Conservation (phyloP, 441 rosid genomes). For the Erysimum pusillum region DNA sequence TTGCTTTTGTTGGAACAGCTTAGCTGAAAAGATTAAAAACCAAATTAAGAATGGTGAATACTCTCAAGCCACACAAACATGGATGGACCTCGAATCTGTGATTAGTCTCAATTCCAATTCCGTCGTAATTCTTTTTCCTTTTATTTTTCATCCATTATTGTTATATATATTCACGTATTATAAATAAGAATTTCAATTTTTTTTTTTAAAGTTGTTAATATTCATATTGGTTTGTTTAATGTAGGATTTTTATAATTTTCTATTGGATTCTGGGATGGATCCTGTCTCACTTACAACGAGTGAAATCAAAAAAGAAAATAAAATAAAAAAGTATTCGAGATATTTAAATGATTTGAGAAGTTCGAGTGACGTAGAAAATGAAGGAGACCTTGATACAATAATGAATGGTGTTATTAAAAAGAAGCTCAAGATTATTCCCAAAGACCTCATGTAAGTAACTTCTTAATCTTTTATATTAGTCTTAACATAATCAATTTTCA, state of each 20-base stretch:
- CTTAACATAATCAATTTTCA: neutral
- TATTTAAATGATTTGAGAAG: slow-evolving; percentile 60
- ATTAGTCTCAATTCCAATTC: slow-evolving; percentile 55
- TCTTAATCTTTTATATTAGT: neutral
- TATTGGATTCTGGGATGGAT: slow-evolving; percentile 67
- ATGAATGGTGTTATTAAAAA: slow-evolving; percentile 77
- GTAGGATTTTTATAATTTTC: slow-evolving; percentile 87
- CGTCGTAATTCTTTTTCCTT: slow-evolving; percentile 58
- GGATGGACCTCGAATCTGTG: slow-evolving; percentile 62
- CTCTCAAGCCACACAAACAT: slow-evolving; percentile 64
- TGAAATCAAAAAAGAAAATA: slow-evolving; percentile 28
- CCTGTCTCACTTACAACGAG: slow-evolving; percentile 54
- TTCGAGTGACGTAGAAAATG: slow-evolving; percentile 40
- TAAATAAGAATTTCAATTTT: neutral
- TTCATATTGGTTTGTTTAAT: too few relatives aligned
- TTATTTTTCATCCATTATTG: neutral
- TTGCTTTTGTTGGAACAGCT: slow-evolving; percentile 46
- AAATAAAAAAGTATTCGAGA: slow-evolving; percentile 57
- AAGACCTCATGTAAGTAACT: slow-evolving; percentile 58
- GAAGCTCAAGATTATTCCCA: slow-evolving; percentile 82
- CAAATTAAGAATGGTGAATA: slow-evolving; percentile 60
- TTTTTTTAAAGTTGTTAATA: too few relatives aligned
- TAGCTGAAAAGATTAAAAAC: slow-evolving; percentile 67
- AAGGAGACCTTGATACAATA: slow-evolving; percentile 56
- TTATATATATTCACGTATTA: slow-evolving; percentile 1